These are phyloP conservation scores for Sphagnum tenellum DNA, from an alignment of 225 moss, liverwort and hornwort genomes.

Conservation along the genomic window DNA sequence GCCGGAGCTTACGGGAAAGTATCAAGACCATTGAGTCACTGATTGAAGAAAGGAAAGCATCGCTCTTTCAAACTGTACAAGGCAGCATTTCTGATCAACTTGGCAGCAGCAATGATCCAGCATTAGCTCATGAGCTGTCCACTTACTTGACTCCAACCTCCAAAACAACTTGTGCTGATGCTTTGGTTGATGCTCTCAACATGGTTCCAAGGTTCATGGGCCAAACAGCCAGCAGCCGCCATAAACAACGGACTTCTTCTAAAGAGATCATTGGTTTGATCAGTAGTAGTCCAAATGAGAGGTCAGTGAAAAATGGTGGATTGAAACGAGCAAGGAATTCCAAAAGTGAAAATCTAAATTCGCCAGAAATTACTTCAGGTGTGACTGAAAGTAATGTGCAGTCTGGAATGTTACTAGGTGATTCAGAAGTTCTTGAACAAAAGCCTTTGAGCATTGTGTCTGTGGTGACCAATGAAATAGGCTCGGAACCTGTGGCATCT, in stretches of 20 bases:
- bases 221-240: constrained; percentile 52
- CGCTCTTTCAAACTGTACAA: not conserved
- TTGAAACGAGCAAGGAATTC: not conserved
- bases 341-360: not conserved
- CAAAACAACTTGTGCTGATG: not conserved
- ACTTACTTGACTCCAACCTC: too few species aligned
- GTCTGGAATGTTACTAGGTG: too few species aligned
- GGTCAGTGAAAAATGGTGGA: not conserved
- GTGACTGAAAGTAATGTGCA: constrained; percentile 5
- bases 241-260: constrained; percentile 11
- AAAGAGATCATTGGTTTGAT: not conserved
- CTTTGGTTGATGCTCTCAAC: not conserved
- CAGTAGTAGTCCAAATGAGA: not conserved
- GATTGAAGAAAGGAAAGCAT: constrained; percentile 16
- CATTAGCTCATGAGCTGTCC: too few species aligned
- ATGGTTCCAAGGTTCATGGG: constrained; percentile 52
- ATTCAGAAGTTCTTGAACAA: too few species aligned
- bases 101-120: too few species aligned
- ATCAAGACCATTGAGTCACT: constrained; percentile 27
- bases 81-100: not conserved
- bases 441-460: too few species aligned
- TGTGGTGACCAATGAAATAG: too few species aligned
- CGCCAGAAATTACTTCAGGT: not conserved
- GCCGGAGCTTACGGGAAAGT: constrained; percentile 33
- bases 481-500: not conserved